phyloP scores from a whole-genome alignment of 768 basidiomycete species.

The Trametes meyenii region DNA sequence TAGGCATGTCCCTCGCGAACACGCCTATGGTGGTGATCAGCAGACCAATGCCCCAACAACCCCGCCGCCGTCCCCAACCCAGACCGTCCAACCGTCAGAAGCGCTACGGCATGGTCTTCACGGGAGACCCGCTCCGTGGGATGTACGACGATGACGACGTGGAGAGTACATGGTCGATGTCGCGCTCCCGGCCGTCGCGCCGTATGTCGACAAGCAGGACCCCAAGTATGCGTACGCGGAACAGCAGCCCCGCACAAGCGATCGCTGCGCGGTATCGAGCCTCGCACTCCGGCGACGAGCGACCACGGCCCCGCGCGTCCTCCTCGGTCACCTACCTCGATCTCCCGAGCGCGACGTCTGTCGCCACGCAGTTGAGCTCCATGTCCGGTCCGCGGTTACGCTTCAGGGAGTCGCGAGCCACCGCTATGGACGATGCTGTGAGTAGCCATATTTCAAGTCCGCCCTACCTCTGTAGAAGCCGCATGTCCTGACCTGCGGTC shows the following conservation, averaged over 20 bases:
- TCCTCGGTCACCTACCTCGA: slow-evolving; percentile 18
- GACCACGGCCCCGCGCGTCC: slow-evolving; percentile 1
- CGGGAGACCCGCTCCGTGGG: slow-evolving; percentile 5
- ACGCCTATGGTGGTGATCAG: slow-evolving; percentile 17
- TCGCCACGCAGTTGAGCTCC: slow-evolving; percentile 2
- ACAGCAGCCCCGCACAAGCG: slow-evolving; percentile 25
- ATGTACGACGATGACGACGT: slow-evolving; percentile 16
- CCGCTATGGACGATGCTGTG: slow-evolving; percentile 21
- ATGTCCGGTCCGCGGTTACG: slow-evolving; percentile 16
- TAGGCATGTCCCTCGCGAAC: slow-evolving; percentile 23
- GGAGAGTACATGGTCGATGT: slow-evolving; percentile 25
- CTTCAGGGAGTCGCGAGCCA: slow-evolving; percentile 13
- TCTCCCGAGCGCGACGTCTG: slow-evolving; percentile 8
- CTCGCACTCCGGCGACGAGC: slow-evolving; percentile 9
- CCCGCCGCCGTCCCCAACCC: slow-evolving; percentile 4
- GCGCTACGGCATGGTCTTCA: slow-evolving; percentile 16
- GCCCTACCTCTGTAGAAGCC: neutral
- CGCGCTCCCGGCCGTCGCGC: slow-evolving; percentile 19
- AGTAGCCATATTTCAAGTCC: neutral
- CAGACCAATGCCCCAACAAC: slow-evolving; percentile 21
- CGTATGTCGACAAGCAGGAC: slow-evolving; percentile 8
- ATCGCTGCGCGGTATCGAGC: slow-evolving; percentile 23
- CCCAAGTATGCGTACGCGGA: slow-evolving; percentile 7
- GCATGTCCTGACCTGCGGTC: neutral
- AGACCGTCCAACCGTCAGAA: slow-evolving; percentile 6